These are phyloP conservation scores for Trichoderma polysporum DNA, from an alignment of 2,329 filamentous ascomycete genomes.

Conservation along the genomic window DNA sequence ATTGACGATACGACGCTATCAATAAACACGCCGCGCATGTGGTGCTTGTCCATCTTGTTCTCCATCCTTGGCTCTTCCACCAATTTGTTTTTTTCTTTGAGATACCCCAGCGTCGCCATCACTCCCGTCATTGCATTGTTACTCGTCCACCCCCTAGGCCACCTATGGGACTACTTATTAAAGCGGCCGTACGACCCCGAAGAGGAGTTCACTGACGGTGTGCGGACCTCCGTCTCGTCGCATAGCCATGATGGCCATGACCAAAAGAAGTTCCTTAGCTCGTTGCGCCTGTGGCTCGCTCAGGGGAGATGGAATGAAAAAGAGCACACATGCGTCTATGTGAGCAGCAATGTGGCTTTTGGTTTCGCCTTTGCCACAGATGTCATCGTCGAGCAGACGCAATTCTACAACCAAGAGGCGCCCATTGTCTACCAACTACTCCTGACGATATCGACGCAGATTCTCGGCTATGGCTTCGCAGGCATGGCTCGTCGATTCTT, in stretches of 20 bases:
- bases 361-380: slow-evolving; percentile 88
- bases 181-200: slow-evolving; percentile 59
- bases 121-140: slow-evolving; percentile 85
- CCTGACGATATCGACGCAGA: slow-evolving; percentile 81
- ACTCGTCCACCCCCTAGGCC: slow-evolving; percentile 79
- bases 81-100: slow-evolving; percentile 83
- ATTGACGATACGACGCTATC: slow-evolving; percentile 75
- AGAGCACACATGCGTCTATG: slow-evolving; percentile 84
- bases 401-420: slow-evolving; percentile 82
- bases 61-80: slow-evolving; percentile 78
- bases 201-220: slow-evolving; percentile 53
- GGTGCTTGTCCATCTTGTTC: slow-evolving; percentile 76
- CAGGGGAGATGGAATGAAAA: slow-evolving; percentile 86
- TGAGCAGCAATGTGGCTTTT: slow-evolving; percentile 86
- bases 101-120: slow-evolving; percentile 88
- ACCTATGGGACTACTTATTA: slow-evolving; percentile 72
- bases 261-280: neutral
- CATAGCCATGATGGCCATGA: slow-evolving; percentile 4
- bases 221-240: slow-evolving; percentile 28
- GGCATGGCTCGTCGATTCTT: slow-evolving; percentile 78
- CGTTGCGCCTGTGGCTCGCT: slow-evolving; percentile 68
- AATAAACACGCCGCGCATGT: slow-evolving; percentile 87
- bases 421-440: slow-evolving; percentile 76
- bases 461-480: slow-evolving; percentile 82
- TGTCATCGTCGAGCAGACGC: slow-evolving; percentile 85